Evolutionary conservation across 768 basidiomycete species (phyloP).

Genomic region (Lanmaoa pseudosensibilis): DNA sequence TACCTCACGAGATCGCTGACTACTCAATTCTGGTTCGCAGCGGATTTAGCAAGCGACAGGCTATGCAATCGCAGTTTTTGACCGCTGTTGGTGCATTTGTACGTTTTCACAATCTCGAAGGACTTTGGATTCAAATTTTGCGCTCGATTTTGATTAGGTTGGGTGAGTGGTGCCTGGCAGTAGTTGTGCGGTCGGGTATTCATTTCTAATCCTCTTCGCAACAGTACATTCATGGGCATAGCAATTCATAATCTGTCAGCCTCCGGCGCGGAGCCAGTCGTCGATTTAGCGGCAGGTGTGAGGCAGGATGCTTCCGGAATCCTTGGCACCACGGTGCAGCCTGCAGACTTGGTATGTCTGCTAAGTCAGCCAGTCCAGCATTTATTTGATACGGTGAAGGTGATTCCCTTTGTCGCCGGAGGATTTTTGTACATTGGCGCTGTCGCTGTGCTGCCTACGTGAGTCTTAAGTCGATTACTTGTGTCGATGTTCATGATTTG

Average conservation of each 20-base stretch:
- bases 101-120: conserved; percentile 23
- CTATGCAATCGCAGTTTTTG: conserved; percentile 91
- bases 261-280: conserved; percentile 39
- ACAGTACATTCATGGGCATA: conserved; percentile 85
- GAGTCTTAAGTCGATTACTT: conserved; percentile 36
- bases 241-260: conserved; percentile 75
- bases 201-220: neutral
- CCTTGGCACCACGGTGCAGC: conserved; percentile 77
- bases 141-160: conserved; percentile 33
- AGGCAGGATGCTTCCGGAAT: conserved; percentile 74
- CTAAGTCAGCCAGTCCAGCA: conserved; percentile 13
- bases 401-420: conserved; percentile 87
- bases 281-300: conserved; percentile 75
- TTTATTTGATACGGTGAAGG: conserved; percentile 42
- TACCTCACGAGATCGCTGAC: conserved; percentile 96
- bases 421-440: conserved; percentile 94
- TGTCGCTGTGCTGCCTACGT: conserved; percentile 90
- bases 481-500: conserved; percentile 10
- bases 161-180: conserved; percentile 28
- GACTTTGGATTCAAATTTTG: conserved; percentile 15
- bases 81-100: conserved; percentile 93
- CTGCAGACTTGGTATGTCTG: conserved; percentile 74
- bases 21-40: conserved; percentile 90
- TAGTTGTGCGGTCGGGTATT: conserved; percentile 3
- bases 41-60: conserved; percentile 87